Evolutionary conservation across 1,284 basidiomycete species (phyloP).

Genomic region (Cryptococcus floricola): DNA sequence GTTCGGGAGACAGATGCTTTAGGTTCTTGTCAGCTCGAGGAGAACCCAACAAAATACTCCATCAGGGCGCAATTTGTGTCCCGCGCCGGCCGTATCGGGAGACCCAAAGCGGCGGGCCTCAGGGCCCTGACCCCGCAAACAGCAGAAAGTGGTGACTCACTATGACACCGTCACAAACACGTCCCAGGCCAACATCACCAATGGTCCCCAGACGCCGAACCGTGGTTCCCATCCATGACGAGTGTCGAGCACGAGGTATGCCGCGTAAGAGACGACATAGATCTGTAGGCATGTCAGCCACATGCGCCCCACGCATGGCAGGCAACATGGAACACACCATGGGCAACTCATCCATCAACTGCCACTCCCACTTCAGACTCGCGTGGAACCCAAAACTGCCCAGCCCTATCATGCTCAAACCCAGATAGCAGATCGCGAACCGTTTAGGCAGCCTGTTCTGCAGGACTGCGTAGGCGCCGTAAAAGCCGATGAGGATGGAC

Average conservation of each 20-base stretch:
- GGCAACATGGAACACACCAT: conserved; percentile 37
- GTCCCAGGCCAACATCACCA: conserved; percentile 33
- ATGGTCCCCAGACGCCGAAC: conserved; percentile 33
- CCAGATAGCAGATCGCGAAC: conserved; percentile 39
- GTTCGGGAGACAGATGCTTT: conserved; percentile 51
- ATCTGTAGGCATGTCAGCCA: conserved; percentile 26
- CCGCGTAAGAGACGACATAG: conserved; percentile 42
- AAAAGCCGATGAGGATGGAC: conserved; percentile 48
- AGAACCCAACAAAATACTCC: too few species aligned
- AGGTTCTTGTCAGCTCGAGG: not conserved
- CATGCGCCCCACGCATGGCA: not conserved
- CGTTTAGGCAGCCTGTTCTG: conserved; percentile 27
- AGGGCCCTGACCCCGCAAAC: not conserved
- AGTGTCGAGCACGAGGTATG: conserved; percentile 43
- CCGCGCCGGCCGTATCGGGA: not conserved
- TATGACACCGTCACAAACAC: conserved; percentile 47
- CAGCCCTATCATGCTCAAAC: conserved; percentile 42
- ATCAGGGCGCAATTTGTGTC: not conserved
- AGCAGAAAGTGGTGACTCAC: conserved; percentile 26
- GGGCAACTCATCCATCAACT: conserved; percentile 50
- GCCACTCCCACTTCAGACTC: conserved; percentile 48
- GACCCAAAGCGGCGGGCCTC: not conserved
- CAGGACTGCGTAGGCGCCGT: conserved; percentile 34
- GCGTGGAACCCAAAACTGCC: conserved; percentile 48
- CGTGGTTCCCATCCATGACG: conserved; percentile 32